These are phyloP conservation scores for Pythium coloratum DNA, from an alignment of 352 stramenopile genomes.

Conservation along the genomic window DNA sequence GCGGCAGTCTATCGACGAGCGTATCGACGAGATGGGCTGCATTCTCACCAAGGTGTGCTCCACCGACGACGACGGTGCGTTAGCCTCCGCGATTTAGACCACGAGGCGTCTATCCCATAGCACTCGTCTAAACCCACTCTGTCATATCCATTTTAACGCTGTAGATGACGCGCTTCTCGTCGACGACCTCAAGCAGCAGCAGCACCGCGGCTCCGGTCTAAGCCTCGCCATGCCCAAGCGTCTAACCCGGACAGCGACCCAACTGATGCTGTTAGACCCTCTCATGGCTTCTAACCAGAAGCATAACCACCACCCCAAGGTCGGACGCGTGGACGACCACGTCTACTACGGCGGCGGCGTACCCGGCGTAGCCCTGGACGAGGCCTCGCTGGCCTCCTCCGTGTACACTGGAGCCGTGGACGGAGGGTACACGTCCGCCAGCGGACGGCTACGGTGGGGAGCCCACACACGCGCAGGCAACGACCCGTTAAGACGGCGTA, in stretches of 20 bases:
- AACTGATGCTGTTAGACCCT: conserved; percentile 21
- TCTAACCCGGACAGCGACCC: conserved; percentile 23
- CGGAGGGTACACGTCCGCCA: conserved; percentile 50
- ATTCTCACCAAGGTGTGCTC: conserved; percentile 52
- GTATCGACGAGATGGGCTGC: conserved; percentile 43
- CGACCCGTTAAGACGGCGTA: conserved; percentile 72
- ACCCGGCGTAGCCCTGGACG: conserved; percentile 63
- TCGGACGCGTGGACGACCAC: conserved; percentile 14
- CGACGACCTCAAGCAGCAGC: conserved; percentile 24
- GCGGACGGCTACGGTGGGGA: conserved; percentile 54
- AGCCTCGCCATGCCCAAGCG: conserved; percentile 18
- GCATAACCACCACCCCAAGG: neutral
- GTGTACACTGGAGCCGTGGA: conserved; percentile 63
- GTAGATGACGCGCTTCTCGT: conserved; percentile 21
- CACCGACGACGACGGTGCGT: conserved; percentile 32
- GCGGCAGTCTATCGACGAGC: conserved; percentile 4
- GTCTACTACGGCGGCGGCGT: conserved; percentile 64
- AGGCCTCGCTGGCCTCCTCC: conserved; percentile 47
- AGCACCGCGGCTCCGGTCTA: neutral
- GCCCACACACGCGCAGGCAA: conserved; percentile 58
- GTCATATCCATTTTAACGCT: neutral
- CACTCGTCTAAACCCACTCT: neutral
- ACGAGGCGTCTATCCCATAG: too few relatives aligned
- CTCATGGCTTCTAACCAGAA: conserved; percentile 5
- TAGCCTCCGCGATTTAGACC: too few relatives aligned